Evolutionary conservation across 345 rosid species (phyloP).

Genomic region (Excoecaria cochinchinensis): DNA sequence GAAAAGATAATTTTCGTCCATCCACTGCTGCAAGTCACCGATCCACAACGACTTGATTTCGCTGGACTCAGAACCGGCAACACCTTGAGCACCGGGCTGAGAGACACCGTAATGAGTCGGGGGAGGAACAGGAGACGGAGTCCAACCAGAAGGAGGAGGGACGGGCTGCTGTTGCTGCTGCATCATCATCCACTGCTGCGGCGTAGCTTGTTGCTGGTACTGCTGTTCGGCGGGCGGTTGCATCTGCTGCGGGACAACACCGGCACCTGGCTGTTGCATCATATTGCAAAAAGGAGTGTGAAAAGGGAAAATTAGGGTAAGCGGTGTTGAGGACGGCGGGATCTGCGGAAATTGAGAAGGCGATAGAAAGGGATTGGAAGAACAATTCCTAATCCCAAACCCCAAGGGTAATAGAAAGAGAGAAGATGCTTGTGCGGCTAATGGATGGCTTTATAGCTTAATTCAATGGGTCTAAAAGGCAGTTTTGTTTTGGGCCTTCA

Average conservation of each 20-base stretch:
- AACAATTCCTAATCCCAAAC: background rate
- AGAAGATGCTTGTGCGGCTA: background rate
- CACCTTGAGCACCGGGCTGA: constrained; percentile 5
- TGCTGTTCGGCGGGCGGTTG: constrained; percentile 33
- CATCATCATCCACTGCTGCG: constrained; percentile 65
- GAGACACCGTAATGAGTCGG: constrained; percentile 43
- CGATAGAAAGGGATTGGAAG: background rate
- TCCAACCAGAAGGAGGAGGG: constrained; percentile 80
- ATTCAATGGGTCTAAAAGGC: too few relatives aligned
- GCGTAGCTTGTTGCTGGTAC: constrained; percentile 39
- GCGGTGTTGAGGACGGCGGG: background rate
- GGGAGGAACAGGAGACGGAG: constrained; percentile 67
- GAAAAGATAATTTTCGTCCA: constrained; percentile 71
- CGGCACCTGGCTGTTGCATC: constrained; percentile 83
- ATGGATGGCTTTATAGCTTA: background rate
- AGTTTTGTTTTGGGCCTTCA: too few relatives aligned
- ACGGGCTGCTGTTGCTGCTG: constrained; percentile 54
- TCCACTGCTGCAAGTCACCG: constrained; percentile 94
- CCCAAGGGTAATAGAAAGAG: background rate
- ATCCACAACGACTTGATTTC: constrained; percentile 95
- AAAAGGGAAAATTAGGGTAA: background rate
- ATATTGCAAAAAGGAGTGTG: constrained; percentile 15
- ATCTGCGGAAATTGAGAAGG: background rate
- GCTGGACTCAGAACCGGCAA: constrained; percentile 32
- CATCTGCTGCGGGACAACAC: constrained; percentile 36